A percentile compares a stretch with the other conserved stretches of the same genome.
These are phyloP conservation scores for Calocybe gambosa DNA, from an alignment of 1,284 basidiomycete genomes.

Conservation along the genomic window DNA sequence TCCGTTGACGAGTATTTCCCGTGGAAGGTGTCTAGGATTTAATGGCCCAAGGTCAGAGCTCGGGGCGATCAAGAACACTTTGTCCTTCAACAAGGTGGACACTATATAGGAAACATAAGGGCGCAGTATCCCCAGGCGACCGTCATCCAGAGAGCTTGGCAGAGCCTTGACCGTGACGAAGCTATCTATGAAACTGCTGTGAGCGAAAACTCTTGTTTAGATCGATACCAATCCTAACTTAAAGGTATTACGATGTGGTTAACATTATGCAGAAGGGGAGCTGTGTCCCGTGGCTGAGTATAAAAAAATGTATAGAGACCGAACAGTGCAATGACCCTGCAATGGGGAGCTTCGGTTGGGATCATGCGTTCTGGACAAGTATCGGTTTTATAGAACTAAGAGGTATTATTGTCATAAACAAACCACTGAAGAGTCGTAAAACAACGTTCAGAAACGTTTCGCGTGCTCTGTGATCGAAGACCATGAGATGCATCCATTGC, in stretches of 20 bases:
- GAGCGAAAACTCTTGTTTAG: not conserved
- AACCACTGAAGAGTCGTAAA: constrained; percentile 62
- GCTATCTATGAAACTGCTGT: constrained; percentile 36
- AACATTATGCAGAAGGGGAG: constrained; percentile 41
- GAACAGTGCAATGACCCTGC: constrained; percentile 54
- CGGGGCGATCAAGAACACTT: constrained; percentile 57
- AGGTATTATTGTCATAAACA: not conserved
- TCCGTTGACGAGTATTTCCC: constrained; percentile 51
- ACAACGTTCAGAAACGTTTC: constrained; percentile 53
- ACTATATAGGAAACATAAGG: constrained; percentile 44
- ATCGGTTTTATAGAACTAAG: constrained; percentile 4
- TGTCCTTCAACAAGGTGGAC: constrained; percentile 37
- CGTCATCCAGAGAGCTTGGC: constrained; percentile 34
- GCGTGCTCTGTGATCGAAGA: constrained; percentile 58
- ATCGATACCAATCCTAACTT: constrained; percentile 33
- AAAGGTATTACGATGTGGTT: constrained; percentile 49
- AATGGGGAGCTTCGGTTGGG: constrained; percentile 42
- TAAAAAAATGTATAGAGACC: constrained; percentile 61
- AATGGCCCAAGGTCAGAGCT: constrained; percentile 41
- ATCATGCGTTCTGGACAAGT: constrained; percentile 43
- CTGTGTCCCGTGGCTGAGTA: constrained; percentile 53
- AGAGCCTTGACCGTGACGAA: constrained; percentile 42
- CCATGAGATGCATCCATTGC: constrained; percentile 67
- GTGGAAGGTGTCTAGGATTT: constrained; percentile 57
- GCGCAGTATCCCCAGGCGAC: constrained; percentile 38